A percentile compares a stretch with the other conserved stretches of the same genome.
Conservation (phyloP, 352 stramenopile genomes). For the Pythium brassicae region DNA sequence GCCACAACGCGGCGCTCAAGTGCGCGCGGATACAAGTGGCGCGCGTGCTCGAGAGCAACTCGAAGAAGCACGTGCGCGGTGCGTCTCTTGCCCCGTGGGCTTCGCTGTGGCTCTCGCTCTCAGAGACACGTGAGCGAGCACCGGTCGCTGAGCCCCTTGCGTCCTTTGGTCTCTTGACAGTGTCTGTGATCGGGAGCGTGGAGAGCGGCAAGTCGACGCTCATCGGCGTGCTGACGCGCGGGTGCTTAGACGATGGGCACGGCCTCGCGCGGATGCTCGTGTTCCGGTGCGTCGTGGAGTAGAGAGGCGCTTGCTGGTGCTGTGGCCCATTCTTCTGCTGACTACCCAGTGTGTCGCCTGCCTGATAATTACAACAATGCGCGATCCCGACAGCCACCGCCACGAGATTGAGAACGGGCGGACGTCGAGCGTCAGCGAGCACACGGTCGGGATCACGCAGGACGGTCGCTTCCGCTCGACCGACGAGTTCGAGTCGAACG, state of each 20-base stretch:
- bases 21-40: conserved; percentile 44
- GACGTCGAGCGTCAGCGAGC: conserved; percentile 86
- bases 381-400: conserved; percentile 57
- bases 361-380: too few species aligned
- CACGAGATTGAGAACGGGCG: conserved; percentile 89
- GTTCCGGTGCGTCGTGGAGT: conserved; percentile 34
- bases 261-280: conserved; percentile 87
- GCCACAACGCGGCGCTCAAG: conserved; percentile 27
- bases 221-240: conserved; percentile 83
- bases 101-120: neutral
- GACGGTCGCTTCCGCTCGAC: conserved; percentile 55
- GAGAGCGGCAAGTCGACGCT: conserved; percentile 89
- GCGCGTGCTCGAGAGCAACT: conserved; percentile 43
- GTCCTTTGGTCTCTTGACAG: conserved; percentile 9
- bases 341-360: too few species aligned
- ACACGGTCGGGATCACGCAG: conserved; percentile 67
- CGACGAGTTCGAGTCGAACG: conserved; percentile 43
- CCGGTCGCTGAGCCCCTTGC: too few species aligned
- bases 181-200: conserved; percentile 85
- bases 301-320: neutral
- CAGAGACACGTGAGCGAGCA: too few species aligned
- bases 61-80: conserved; percentile 62
- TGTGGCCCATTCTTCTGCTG: neutral
- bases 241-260: conserved; percentile 78
- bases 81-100: neutral